A percentile compares a stretch with the other conserved stretches of the same genome.
Conservation (phyloP, 2,329 filamentous ascomycete genomes). For the Colletotrichum tropicale region DNA sequence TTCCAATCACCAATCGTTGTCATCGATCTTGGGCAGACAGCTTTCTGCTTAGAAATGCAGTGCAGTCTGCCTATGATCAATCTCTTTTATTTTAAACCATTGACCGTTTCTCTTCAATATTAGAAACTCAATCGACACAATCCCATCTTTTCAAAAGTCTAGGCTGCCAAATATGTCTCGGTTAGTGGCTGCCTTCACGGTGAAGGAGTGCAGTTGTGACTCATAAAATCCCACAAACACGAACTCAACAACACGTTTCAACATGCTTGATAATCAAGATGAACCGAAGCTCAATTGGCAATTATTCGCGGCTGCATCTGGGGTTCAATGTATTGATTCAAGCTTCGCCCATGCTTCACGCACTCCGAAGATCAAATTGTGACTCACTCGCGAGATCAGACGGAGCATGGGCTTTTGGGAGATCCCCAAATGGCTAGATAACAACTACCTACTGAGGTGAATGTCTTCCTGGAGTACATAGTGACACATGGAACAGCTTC, state of each 20-base stretch:
- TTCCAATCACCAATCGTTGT: neutral
- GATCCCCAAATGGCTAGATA: too few species aligned
- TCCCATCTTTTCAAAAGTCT: neutral
- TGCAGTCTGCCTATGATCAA: neutral
- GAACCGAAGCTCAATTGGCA: neutral
- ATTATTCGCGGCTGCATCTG: too few species aligned
- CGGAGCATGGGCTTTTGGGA: too few species aligned
- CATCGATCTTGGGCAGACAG: neutral
- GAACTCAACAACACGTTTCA: neutral
- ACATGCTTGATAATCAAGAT: neutral
- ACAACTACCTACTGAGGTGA: neutral
- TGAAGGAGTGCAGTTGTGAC: neutral
- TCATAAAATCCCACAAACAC: neutral
- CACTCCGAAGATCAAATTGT: neutral
- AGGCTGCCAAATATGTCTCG: neutral
- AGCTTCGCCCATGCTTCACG: neutral
- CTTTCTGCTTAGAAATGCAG: neutral
- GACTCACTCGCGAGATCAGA: rapidly evolving
- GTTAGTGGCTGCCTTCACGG: neutral
- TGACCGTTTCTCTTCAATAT: neutral
- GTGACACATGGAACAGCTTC: neutral
- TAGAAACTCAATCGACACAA: neutral
- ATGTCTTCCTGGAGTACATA: rapidly evolving
- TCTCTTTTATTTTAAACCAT: rapidly evolving
- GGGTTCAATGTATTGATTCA: neutral